phyloP scores from a whole-genome alignment of 2,329 filamentous ascomycete species.

The Elsinoe australis region DNA sequence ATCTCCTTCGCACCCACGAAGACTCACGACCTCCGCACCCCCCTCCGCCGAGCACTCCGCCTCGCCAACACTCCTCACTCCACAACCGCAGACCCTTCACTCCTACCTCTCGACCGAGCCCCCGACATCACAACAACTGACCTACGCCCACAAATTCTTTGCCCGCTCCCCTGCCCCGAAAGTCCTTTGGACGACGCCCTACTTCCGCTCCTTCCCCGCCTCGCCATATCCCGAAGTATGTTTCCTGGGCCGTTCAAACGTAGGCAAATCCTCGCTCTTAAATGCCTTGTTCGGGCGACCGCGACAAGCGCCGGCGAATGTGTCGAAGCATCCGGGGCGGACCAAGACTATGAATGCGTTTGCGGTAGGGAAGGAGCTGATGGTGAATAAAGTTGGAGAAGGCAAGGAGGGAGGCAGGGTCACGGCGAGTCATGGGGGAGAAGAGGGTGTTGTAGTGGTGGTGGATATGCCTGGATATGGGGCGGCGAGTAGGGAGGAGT shows the following conservation, averaged over 20 bases:
- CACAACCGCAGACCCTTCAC: slow-evolving; percentile 28
- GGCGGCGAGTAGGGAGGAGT: slow-evolving; percentile 51
- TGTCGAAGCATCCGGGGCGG: slow-evolving; percentile 52
- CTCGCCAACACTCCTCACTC: slow-evolving; percentile 24
- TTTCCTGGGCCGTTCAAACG: slow-evolving; percentile 63
- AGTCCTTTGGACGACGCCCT: slow-evolving; percentile 53
- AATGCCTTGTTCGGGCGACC: slow-evolving; percentile 52
- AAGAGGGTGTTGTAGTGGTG: slow-evolving; percentile 41
- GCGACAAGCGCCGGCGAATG: slow-evolving; percentile 42
- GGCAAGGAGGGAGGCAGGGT: slow-evolving; percentile 30
- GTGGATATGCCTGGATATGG: slow-evolving; percentile 69
- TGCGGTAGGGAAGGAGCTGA: slow-evolving; percentile 42
- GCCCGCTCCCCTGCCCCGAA: slow-evolving; percentile 35
- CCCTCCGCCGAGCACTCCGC: slow-evolving; percentile 7
- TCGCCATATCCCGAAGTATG: slow-evolving; percentile 52
- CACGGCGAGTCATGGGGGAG: slow-evolving; percentile 11
- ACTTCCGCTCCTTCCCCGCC: slow-evolving; percentile 53
- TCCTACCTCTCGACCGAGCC: slow-evolving; percentile 28
- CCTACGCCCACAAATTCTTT: slow-evolving; percentile 40
- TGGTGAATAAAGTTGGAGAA: slow-evolving; percentile 20
- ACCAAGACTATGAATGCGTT: slow-evolving; percentile 62
- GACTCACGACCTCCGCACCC: slow-evolving; percentile 8
- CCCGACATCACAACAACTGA: slow-evolving; percentile 32
- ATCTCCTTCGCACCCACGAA: neutral
- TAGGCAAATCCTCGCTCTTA: slow-evolving; percentile 60